Conservation (phyloP, 768 basidiomycete species). For the Pholiota molesta region DNA sequence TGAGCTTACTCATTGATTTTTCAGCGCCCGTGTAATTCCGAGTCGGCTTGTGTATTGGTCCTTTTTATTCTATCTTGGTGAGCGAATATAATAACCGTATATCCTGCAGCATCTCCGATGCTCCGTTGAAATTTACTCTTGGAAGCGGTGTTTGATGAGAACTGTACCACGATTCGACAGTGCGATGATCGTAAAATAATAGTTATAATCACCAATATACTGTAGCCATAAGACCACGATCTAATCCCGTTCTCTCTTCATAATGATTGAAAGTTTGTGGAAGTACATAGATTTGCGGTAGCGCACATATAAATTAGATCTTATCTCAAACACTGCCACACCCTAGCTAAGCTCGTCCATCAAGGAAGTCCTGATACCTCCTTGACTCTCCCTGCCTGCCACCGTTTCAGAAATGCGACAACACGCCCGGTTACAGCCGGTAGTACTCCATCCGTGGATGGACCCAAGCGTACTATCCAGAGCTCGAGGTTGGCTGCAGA, state of each 20-base stretch:
- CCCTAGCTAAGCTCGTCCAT: not conserved
- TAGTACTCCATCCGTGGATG: not conserved
- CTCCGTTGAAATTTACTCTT: not conserved
- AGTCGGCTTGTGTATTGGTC: too few relatives aligned
- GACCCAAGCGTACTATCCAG: not conserved
- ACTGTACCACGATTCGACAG: not conserved
- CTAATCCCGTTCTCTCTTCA: not conserved
- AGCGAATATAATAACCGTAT: too few relatives aligned
- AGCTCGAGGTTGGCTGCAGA: not conserved
- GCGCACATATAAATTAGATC: not conserved
- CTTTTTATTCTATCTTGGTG: too few relatives aligned
- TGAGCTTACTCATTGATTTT: not conserved
- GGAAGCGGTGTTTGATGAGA: not conserved
- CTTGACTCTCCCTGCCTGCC: not conserved
- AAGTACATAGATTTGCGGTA: not conserved
- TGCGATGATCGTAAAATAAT: not conserved
- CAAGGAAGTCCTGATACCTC: not conserved
- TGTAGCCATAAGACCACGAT: not conserved
- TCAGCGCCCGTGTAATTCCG: too few relatives aligned
- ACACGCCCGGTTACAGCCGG: not conserved
- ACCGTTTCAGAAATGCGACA: not conserved
- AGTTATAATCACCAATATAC: not conserved
- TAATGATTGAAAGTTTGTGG: too few relatives aligned
- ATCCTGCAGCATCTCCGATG: too few relatives aligned
- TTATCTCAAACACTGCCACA: slow-evolving; percentile 1